These are phyloP conservation scores for Penicillium olsonii DNA, from an alignment of 2,329 filamentous ascomycete genomes.

Conservation along the genomic window DNA sequence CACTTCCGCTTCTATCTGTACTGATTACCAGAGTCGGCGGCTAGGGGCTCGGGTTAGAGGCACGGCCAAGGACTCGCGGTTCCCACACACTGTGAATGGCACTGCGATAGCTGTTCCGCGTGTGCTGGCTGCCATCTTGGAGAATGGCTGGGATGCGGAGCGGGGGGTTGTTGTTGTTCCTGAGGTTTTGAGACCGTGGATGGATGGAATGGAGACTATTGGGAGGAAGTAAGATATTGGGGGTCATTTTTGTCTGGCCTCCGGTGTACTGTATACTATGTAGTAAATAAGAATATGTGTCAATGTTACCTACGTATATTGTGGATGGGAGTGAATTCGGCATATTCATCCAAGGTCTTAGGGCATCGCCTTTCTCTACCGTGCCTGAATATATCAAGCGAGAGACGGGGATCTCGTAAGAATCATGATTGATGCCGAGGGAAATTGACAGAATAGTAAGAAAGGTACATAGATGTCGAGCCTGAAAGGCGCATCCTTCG, in stretches of 20 bases:
- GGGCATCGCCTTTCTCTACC: background rate
- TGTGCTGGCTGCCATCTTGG: constrained; percentile 83
- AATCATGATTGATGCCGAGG: background rate
- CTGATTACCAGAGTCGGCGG: constrained; percentile 87
- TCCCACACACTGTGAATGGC: constrained; percentile 89
- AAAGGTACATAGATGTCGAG: background rate
- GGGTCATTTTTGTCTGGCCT: background rate
- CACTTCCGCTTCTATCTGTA: constrained; percentile 86
- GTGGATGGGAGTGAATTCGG: too few species aligned
- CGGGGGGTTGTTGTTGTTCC: constrained; percentile 71
- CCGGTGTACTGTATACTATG: constrained; percentile 4
- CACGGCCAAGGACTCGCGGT: constrained; percentile 56
- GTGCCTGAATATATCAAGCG: too few species aligned
- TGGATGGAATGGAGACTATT: constrained; percentile 74
- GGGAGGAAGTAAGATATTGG: constrained; percentile 28
- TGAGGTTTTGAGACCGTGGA: constrained; percentile 76
- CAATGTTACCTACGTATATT: too few species aligned
- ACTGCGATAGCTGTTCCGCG: constrained; percentile 90
- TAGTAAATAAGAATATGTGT: background rate
- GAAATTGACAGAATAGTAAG: background rate
- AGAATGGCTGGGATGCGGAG: constrained; percentile 83
- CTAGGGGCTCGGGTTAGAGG: constrained; percentile 72
- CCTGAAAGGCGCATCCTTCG: constrained; percentile 9
- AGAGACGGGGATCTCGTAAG: background rate
- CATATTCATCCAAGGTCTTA: background rate